Conservation (phyloP, 2,329 filamentous ascomycete genomes). For the Elsinoe perseae region DNA sequence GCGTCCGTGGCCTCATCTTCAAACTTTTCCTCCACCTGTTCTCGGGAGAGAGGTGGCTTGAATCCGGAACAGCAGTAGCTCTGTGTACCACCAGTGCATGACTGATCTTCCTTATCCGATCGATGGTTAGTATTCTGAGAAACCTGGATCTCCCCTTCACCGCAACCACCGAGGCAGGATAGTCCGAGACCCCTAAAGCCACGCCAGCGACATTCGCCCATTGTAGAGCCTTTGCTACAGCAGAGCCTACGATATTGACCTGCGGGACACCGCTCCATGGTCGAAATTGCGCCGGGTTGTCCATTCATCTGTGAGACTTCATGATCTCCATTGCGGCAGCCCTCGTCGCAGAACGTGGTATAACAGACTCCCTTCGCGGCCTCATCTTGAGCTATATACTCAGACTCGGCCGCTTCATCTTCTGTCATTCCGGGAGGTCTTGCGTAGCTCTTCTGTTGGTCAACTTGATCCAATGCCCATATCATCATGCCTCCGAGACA, state of each 20-base stretch:
- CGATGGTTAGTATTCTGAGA: slow-evolving; percentile 27
- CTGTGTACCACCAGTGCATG: slow-evolving; percentile 25
- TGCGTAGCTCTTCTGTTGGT: neutral
- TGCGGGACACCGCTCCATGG: slow-evolving; percentile 22
- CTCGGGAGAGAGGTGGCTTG: slow-evolving; percentile 22
- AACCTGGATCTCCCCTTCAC: slow-evolving; percentile 27
- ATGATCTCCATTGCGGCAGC: slow-evolving; percentile 25
- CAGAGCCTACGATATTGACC: slow-evolving; percentile 26
- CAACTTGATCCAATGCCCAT: slow-evolving; percentile 18
- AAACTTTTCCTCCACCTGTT: slow-evolving; percentile 20
- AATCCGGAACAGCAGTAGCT: slow-evolving; percentile 27
- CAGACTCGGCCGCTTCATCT: neutral
- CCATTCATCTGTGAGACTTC: slow-evolving; percentile 28
- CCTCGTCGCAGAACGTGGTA: slow-evolving; percentile 24
- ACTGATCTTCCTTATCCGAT: slow-evolving; percentile 27
- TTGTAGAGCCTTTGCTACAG: slow-evolving; percentile 22
- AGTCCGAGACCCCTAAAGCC: slow-evolving; percentile 27
- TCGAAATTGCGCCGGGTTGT: slow-evolving; percentile 18
- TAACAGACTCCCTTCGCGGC: slow-evolving; percentile 20
- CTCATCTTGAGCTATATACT: neutral
- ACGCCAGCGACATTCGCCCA: slow-evolving; percentile 28
- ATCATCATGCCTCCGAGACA: slow-evolving; percentile 29
- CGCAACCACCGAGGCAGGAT: slow-evolving; percentile 27
- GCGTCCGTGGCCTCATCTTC: slow-evolving; percentile 25
- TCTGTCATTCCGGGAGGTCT: neutral